A percentile compares a stretch with the other conserved stretches of the same genome.
phyloP scores from a whole-genome alignment of 1,284 basidiomycete species.

The Megacollybia platyphylla region DNA sequence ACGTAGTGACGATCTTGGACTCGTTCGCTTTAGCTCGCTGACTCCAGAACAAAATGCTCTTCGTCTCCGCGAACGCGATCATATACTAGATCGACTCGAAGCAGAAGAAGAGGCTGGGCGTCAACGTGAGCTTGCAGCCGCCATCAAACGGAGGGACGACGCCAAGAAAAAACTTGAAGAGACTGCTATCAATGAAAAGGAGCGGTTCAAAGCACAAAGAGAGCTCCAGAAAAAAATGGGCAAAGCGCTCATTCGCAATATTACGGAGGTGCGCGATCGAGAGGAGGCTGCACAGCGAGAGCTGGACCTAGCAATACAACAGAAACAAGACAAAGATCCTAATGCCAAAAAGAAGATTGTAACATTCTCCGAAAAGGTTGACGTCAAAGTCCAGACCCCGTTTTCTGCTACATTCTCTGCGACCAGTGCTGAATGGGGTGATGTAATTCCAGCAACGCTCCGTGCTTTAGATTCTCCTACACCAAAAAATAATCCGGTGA shows the following conservation, averaged over 20 bases:
- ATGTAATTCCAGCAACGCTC: constrained; percentile 37
- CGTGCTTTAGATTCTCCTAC: constrained; percentile 22
- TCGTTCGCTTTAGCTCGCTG: constrained; percentile 34
- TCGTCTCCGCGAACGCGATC: constrained; percentile 40
- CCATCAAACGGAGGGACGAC: constrained; percentile 27
- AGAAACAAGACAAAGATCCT: constrained; percentile 12
- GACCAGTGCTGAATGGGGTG: constrained; percentile 31
- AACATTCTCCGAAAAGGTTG: constrained; percentile 36
- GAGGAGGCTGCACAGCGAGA: constrained; percentile 20
- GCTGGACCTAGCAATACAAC: constrained; percentile 10
- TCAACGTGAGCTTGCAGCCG: constrained; percentile 23
- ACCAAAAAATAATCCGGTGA: constrained; percentile 27
- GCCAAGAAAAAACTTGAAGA: constrained; percentile 37
- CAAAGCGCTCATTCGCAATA: constrained; percentile 41
- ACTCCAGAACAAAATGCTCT: constrained; percentile 33
- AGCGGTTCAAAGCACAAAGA: constrained; percentile 35
- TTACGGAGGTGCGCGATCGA: constrained; percentile 26
- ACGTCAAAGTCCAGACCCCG: constrained; percentile 10
- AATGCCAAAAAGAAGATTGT: constrained; percentile 42
- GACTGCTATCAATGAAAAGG: constrained; percentile 36
- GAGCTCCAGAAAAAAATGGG: constrained; percentile 71
- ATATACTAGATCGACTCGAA: constrained; percentile 56
- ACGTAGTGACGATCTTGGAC: constrained; percentile 26
- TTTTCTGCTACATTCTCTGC: constrained; percentile 9
- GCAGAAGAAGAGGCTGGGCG: constrained; percentile 47